phyloP scores from a whole-genome alignment of 768 basidiomycete species.

The Pleurotus tuber-regium region DNA sequence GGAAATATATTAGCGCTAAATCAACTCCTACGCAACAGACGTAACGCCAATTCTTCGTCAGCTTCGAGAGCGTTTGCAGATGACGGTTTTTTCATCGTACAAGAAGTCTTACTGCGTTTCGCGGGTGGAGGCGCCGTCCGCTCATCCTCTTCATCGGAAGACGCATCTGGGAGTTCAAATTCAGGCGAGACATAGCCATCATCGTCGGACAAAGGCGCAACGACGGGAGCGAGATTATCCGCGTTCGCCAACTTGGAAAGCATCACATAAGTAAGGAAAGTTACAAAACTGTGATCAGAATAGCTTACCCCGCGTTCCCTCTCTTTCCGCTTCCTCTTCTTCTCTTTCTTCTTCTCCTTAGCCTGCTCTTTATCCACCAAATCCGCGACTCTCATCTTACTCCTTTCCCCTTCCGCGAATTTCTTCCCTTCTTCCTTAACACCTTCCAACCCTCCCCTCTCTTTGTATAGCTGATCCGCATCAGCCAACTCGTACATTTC shows the following conservation, averaged over 20 bases:
- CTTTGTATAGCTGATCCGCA: constrained; percentile 66
- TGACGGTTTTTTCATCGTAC: constrained; percentile 14
- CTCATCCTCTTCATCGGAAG: constrained; percentile 30
- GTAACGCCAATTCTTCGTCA: constrained; percentile 59
- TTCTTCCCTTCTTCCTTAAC: constrained; percentile 62
- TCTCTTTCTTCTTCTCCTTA: constrained; percentile 61
- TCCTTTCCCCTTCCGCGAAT: constrained; percentile 74
- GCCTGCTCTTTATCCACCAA: constrained; percentile 78
- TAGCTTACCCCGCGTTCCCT: constrained; percentile 13
- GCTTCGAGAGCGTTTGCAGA: constrained; percentile 25
- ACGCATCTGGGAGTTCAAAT: constrained; percentile 47
- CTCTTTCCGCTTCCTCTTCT: constrained; percentile 21
- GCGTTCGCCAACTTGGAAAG: not conserved
- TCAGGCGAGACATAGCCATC: constrained; percentile 74
- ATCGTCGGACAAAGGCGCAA: constrained; percentile 31
- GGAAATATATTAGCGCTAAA: too few species aligned
- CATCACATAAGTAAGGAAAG: not conserved
- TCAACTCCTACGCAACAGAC: constrained; percentile 41
- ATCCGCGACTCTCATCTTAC: constrained; percentile 69
- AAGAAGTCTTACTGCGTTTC: constrained; percentile 25
- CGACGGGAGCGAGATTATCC: constrained; percentile 1
- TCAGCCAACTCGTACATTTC: constrained; percentile 82
- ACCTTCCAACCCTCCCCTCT: constrained; percentile 60
- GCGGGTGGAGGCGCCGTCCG: constrained; percentile 28
- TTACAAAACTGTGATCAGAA: not conserved